Evolutionary conservation across 371 early-diverging fungal species (phyloP), one percentile per base, ranked within the genome.

Genomic region (Apophysomyces elegans): DNA sequence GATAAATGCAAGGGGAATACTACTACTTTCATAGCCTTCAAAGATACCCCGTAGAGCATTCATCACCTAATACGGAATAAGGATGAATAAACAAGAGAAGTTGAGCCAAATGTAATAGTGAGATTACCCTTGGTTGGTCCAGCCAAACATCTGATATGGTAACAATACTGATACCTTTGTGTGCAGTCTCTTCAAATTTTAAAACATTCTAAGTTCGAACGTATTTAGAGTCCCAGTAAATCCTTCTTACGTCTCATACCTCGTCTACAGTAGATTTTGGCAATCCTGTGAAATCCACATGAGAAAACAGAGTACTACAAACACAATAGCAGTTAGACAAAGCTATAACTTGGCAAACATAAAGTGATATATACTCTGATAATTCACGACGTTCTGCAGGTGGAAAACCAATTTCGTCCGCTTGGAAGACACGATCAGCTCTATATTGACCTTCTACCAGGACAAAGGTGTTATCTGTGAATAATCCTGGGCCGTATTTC

Each of bases 141-240:
- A 96, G 85, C 84, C 89, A 90, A 8, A 97, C 84, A 66, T 97
- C 95, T 0, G 96, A 94, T 46, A 96, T 50, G 11, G 94, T 78
- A 6, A 93, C 88, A 69, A 96, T 87, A 5, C 83, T 78, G 4
- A 86, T 89, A 64, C 92, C 86, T 13, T 82, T 81, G 59, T 59
- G 84, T 44, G 35, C 63, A 67, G 69, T 87, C 88, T 79, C 81
- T 62, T 82, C 84, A 9, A 58, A 35, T 62, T 70, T 65, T 3
- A 81, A 56, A 7, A 73, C 38, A 37, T 63, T 62, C 75, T 78
- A 64, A 58, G 39, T 0, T 13, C 7, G 18, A 26, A 35, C 13
- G 2, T 43, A 60, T 38, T 11, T 18, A 47, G 5, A 60, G 8
- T 13, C 37, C 11, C 21, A 43, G 16, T 41, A 41, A 18, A 54